Percentiles rank a stretch among this genome's conserved stretches.
phyloP scores from a whole-genome alignment of 129 eudicot species.

The Calendula officinalis region DNA sequence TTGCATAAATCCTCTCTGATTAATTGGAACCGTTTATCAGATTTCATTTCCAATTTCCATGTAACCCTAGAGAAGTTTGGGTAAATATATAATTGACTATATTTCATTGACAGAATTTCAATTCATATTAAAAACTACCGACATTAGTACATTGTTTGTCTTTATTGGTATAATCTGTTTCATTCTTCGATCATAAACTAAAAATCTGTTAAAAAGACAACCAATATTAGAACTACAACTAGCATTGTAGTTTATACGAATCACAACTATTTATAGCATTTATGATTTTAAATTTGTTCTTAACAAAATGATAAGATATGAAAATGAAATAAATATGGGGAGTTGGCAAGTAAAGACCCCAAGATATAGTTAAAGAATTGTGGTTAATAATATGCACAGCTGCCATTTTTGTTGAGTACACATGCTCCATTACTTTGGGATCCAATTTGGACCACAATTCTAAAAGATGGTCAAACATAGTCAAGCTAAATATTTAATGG shows the following conservation, averaged over 20 bases:
- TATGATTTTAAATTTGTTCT: not conserved
- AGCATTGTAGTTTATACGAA: not conserved
- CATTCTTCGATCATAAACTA: not conserved
- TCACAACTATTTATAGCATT: not conserved
- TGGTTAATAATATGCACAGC: conserved; percentile 6
- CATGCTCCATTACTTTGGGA: not conserved
- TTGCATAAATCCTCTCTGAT: too few species aligned
- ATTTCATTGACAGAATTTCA: too few species aligned
- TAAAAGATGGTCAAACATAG: not conserved
- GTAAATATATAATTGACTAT: too few species aligned
- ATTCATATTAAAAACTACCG: too few species aligned
- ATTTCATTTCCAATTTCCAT: too few species aligned
- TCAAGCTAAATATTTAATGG: not conserved
- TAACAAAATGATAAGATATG: not conserved
- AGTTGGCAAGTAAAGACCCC: not conserved
- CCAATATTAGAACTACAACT: not conserved
- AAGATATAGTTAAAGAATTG: not conserved
- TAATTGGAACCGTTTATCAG: too few species aligned
- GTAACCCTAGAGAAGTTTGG: too few species aligned
- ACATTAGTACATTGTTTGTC: too few species aligned
- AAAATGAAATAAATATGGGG: not conserved
- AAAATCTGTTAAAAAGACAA: not conserved
- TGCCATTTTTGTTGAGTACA: not conserved
- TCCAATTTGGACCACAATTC: not conserved
- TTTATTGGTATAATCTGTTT: not conserved